Evolutionary conservation across 2,329 filamentous ascomycete species (phyloP).

Genomic region (Ceratocystis destructans): DNA sequence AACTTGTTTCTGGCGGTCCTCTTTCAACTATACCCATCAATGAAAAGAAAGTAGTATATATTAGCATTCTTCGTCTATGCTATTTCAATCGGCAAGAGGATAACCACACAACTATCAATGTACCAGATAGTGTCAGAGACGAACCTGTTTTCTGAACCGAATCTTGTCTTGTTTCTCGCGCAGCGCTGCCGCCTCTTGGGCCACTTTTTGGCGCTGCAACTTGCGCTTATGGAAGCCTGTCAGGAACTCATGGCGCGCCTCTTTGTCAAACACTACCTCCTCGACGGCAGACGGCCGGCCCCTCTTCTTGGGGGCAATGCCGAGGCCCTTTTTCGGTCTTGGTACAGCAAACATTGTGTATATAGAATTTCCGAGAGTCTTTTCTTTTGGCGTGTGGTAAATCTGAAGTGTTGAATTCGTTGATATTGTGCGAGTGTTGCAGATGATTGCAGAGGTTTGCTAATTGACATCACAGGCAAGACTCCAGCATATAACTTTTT

Average conservation of each 20-base stretch:
- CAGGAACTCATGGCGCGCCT: slow-evolving; percentile 70
- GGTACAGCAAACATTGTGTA: slow-evolving; percentile 39
- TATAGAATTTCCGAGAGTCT: slow-evolving; percentile 14
- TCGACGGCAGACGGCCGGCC: slow-evolving; percentile 49
- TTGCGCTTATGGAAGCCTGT: slow-evolving; percentile 98
- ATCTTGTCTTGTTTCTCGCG: slow-evolving; percentile 66
- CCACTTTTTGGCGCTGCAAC: slow-evolving; percentile 66
- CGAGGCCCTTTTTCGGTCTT: slow-evolving; percentile 40
- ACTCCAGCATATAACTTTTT: slow-evolving; percentile 13
- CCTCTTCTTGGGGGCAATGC: slow-evolving; percentile 51
- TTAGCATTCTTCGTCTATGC: neutral
- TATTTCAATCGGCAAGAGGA: neutral
- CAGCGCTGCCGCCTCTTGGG: slow-evolving; percentile 67
- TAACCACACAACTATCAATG: neutral
- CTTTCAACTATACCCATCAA: slow-evolving; percentile 51
- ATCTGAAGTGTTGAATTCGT: neutral
- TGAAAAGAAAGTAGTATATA: neutral
- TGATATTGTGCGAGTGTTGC: slow-evolving; percentile 5
- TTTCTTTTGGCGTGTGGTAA: slow-evolving; percentile 10
- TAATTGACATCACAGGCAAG: neutral
- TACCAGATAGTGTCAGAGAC: slow-evolving; percentile 19
- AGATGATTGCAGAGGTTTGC: slow-evolving; percentile 11
- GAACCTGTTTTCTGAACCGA: slow-evolving; percentile 59
- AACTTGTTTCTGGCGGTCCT: slow-evolving; percentile 68
- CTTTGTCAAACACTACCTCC: slow-evolving; percentile 73